A percentile compares a stretch with the other conserved stretches of the same genome.
phyloP scores from a whole-genome alignment of 225 moss, liverwort and hornwort genomes.

The Takakia lepidozioides region DNA sequence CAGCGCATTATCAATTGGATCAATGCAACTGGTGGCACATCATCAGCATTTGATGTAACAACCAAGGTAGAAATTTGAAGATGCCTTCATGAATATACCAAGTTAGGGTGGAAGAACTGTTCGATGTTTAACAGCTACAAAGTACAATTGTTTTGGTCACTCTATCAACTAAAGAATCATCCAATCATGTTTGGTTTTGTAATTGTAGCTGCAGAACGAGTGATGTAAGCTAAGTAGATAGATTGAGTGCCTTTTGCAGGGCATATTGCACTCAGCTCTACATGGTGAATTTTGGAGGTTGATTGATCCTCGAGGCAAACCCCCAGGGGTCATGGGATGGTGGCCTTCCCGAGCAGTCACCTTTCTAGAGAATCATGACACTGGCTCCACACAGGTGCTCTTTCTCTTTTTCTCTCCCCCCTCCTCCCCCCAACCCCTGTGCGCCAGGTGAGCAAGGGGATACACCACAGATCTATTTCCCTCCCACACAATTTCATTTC shows the following conservation, averaged over 20 bases:
- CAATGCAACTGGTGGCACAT: slow-evolving; percentile 82
- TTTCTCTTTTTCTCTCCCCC: not conserved
- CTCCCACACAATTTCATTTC: no score
- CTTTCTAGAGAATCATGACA: slow-evolving; percentile 89
- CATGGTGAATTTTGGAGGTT: slow-evolving; percentile 88
- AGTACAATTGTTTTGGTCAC: no score
- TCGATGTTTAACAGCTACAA: no score
- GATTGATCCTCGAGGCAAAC: slow-evolving; percentile 89
- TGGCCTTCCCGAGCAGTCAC: slow-evolving; percentile 94
- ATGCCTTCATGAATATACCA: no score
- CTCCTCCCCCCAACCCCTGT: no score
- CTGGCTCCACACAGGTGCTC: slow-evolving; percentile 77
- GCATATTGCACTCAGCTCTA: slow-evolving; percentile 83
- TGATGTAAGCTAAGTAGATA: no score
- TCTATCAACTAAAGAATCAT: no score
- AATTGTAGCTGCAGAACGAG: no score
- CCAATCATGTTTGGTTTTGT: no score
- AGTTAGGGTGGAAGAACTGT: not conserved
- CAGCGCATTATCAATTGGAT: slow-evolving; percentile 94
- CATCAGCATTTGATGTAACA: slow-evolving; percentile 93
- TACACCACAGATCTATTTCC: no score
- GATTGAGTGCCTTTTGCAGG: slow-evolving; percentile 55
- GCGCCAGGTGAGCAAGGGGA: no score
- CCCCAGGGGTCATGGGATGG: slow-evolving; percentile 94
- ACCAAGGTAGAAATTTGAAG: no score